A percentile compares a stretch with the other conserved stretches of the same genome.
These are phyloP conservation scores for Vicia faba DNA, from an alignment of 306 rosid species.

Conservation along the genomic window DNA sequence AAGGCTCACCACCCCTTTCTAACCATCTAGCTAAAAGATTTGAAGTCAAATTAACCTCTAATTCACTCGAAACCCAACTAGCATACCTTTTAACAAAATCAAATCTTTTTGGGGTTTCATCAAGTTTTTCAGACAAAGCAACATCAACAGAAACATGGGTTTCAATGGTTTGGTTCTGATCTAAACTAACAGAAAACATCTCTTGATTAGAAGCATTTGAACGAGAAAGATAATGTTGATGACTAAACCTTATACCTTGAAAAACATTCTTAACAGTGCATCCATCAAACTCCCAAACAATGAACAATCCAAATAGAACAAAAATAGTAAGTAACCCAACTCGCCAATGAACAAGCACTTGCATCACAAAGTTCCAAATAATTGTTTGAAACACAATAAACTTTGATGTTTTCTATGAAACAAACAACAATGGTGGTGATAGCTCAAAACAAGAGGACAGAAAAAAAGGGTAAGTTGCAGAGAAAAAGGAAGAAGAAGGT, in stretches of 20 bases:
- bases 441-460: not conserved
- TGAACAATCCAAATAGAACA: conserved; percentile 57
- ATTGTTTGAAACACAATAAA: not conserved
- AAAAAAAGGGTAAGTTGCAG: not conserved
- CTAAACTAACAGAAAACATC: conserved; percentile 28
- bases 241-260: conserved; percentile 53
- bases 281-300: conserved; percentile 79
- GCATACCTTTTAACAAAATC: conserved; percentile 28
- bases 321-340: conserved; percentile 56
- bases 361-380: conserved; percentile 52
- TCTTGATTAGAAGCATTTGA: conserved; percentile 1
- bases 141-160: conserved; percentile 37
- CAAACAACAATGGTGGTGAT: not conserved
- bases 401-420: too few relatives aligned
- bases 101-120: conserved; percentile 21
- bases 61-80: conserved; percentile 63
- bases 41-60: conserved; percentile 66
- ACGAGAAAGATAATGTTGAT: conserved; percentile 45
- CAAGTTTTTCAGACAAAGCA: conserved; percentile 28
- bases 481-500: not conserved
- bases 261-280: conserved; percentile 53
- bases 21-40: conserved; percentile 71
- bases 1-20: conserved; percentile 80
- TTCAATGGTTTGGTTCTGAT: conserved; percentile 37
- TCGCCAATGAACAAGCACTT: conserved; percentile 69